Conservation (phyloP, 805 yeast genomes). For the Kurtzmaniella fragi region DNA sequence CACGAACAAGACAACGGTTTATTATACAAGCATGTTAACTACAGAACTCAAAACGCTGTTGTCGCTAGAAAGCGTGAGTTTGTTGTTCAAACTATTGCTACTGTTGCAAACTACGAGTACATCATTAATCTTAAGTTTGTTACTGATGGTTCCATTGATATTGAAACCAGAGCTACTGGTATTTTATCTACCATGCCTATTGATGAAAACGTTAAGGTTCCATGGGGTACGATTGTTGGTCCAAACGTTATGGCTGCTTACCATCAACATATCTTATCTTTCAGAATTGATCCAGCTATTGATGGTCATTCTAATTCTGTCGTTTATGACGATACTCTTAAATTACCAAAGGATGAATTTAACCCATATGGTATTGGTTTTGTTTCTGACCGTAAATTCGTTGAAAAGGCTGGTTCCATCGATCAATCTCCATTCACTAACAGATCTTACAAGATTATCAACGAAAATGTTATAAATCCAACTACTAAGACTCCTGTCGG, state of each 20-base stretch:
- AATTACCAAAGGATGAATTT: constrained; percentile 49
- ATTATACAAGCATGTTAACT: constrained; percentile 74
- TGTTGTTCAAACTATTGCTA: constrained; percentile 74
- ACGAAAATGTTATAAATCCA: constrained; percentile 67
- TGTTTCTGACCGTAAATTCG: constrained; percentile 53
- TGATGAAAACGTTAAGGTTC: constrained; percentile 60
- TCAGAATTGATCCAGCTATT: constrained; percentile 77
- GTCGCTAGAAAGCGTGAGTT: constrained; percentile 76
- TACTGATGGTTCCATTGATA: constrained; percentile 72
- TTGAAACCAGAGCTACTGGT: constrained; percentile 84
- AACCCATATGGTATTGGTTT: constrained; percentile 73
- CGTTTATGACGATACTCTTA: constrained; percentile 61
- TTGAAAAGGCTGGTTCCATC: constrained; percentile 66
- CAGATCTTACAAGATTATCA: constrained; percentile 70
- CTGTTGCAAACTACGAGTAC: constrained; percentile 83
- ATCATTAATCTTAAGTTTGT: constrained; percentile 66
- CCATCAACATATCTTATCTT: constrained; percentile 76
- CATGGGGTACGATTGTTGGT: constrained; percentile 72
- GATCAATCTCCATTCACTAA: constrained; percentile 74
- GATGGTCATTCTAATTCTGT: constrained; percentile 79
- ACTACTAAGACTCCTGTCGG: constrained; percentile 69
- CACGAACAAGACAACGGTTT: constrained; percentile 79
- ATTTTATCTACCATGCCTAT: constrained; percentile 81
- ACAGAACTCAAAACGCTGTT: constrained; percentile 65
- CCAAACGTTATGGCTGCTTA: constrained; percentile 80